phyloP scores from a whole-genome alignment of 2,329 filamentous ascomycete genomes.

The Fusarium marasasianum region DNA sequence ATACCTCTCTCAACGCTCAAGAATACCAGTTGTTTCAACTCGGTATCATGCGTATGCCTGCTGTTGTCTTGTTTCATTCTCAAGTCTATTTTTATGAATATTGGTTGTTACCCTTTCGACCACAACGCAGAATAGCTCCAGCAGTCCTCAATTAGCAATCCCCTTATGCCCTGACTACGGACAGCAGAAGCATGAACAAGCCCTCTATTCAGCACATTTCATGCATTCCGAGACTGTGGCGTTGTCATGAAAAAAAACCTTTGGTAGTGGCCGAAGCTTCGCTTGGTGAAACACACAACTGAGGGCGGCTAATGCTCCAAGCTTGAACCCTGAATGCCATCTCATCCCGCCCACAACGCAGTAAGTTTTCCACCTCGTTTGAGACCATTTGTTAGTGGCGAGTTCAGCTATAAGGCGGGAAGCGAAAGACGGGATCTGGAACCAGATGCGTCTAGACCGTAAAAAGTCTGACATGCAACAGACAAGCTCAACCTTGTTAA shows the following conservation, averaged over 20 bases:
- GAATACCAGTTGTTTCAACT: not conserved
- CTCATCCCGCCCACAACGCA: not conserved
- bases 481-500: slow-evolving; percentile 16
- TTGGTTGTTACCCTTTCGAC: not conserved
- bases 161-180: not conserved
- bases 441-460: slow-evolving; percentile 15
- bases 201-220: not conserved
- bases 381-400: slow-evolving; percentile 5
- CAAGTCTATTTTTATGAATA: too few relatives aligned
- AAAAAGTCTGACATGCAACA: not conserved
- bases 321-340: not conserved
- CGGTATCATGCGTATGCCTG: not conserved
- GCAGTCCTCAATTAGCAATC: not conserved
- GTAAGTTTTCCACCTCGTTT: not conserved
- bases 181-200: not conserved
- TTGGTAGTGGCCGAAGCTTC: slow-evolving; percentile 7
- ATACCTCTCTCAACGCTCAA: not conserved
- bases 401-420: slow-evolving; percentile 13
- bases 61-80: not conserved
- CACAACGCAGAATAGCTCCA: not conserved
- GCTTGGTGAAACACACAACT: slow-evolving; percentile 35
- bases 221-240: slow-evolving; percentile 20
- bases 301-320: not conserved
- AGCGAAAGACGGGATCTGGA: slow-evolving; percentile 1
- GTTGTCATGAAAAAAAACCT: slow-evolving; percentile 6